Evolutionary conservation across 2,329 filamentous ascomycete species (phyloP), one percentile per base, ranked within the genome.

Genomic region (Cercospora sojina): DNA sequence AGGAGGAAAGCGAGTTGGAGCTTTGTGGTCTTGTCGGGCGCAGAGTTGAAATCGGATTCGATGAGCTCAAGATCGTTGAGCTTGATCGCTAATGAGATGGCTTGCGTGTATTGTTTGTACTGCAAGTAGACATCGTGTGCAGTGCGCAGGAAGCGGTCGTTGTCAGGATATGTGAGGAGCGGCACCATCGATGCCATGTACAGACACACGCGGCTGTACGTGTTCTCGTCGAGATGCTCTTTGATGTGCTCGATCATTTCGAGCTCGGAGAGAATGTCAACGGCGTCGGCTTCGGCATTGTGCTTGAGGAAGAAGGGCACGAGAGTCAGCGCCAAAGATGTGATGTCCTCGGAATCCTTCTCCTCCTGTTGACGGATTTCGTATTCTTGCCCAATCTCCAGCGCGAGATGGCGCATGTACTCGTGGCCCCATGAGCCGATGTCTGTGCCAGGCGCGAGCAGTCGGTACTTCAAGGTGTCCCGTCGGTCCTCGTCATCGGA

Each of bases 131-230:
- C 96, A 70, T 90, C 87, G 82, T 98, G 95, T 57, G 94, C 93
- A 7, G 94, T 96, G 71, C 88, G 90, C 67, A 99, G 89, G 81
- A 99, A 98, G 74, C 91, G 89, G 77, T 97, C 92, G 80, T 99
- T 97, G 80, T 99, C 95, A 51, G 95, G 95, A 77, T 96, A 98
- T 62, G 95, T 97, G 78, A 99, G 88, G 20, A 99, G 87, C 77
- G 95, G 96, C 72, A 99, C 95, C 91, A 98, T 98, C 83, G 92
- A 96, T 74, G 96, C 92, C 90, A 99, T 97, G 82, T 99, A 99
- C 72, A 99, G 82, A 78, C 95, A 98, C 64, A 97, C 95, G 76
- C 95, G 86, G 61, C 91, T 85, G 78, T 96, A 99, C 27, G 93
- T 98, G 81, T 98, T 90, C 79, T 96, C 90, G 79, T 99, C 95